Evolutionary conservation across 768 basidiomycete genomes (phyloP), one percentile per base, ranked within the genome.

Genomic region (Mycena olivaceomarginata): DNA sequence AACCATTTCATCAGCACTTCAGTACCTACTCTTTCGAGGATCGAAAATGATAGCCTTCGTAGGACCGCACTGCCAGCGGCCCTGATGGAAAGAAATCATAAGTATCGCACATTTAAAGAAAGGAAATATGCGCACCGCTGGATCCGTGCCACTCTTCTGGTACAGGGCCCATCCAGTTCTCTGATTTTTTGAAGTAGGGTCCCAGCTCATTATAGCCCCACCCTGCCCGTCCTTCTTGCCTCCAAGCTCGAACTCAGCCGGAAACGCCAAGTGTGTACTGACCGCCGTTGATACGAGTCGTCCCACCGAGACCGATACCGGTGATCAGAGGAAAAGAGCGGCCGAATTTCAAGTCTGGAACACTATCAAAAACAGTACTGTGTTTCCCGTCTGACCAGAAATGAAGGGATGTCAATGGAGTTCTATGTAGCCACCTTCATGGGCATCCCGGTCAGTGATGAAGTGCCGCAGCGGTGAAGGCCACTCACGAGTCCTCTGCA

Each of bases 171-270:
- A 57, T 9, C 75, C 75, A 76, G 4, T 31, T 76, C 69, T 89
- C 84, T 6, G 84, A 84, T 76, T 85, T 88, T 37, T 78, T 59
- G 69, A 87, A 88, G 56, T 82, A 86, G 5, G 82, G 83, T 75
- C 81, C 73, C 22, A 88, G 60, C 5, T 85, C 85, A 11, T 83
- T 78, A 76, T 84, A 89, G 5, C 80, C 78, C 86, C 87, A 89
- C 0, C 86, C 86, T 48, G 81, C 68, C 37, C 82, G 66, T 3
- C 86, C 86, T 39, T 70, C 72, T 16, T 79, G 76, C 25, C 53
- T 80, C 82, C 81, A 84, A 2, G 82, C 77, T 85, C 80, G 66
- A 84, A 85, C 51, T 85, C 82, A 0, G 79, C 80, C 0, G 73
- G 72, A 25, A 25, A 74, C 43, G 9, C 83, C 84, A 7, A 82